Conservation (phyloP, 306 rosid species). For the Rosa lucieae region DNA sequence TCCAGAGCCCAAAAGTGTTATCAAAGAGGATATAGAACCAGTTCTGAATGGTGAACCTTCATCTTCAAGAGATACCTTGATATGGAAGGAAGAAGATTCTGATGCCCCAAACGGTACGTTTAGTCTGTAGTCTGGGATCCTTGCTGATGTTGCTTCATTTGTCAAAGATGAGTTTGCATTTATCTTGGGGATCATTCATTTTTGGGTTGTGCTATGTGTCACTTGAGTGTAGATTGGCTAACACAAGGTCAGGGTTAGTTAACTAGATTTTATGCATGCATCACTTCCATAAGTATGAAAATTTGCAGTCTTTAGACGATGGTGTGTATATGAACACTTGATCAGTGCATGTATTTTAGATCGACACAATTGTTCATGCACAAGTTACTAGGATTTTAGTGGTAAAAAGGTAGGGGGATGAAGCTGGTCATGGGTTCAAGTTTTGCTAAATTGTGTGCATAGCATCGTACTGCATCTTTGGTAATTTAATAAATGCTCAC, state of each 20-base stretch:
- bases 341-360: neutral
- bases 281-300: neutral
- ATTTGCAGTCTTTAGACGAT: neutral
- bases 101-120: slow-evolving; percentile 88
- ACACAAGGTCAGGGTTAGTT: neutral
- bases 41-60: slow-evolving; percentile 36
- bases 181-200: neutral
- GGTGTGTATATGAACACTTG: neutral
- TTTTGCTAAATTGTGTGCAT: neutral
- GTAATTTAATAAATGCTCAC: neutral
- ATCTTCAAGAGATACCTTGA: slow-evolving; percentile 38
- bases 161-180: slow-evolving; percentile 9
- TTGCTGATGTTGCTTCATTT: slow-evolving; percentile 16
- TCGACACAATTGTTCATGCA: slow-evolving; percentile 5
- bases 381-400: neutral
- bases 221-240: neutral
- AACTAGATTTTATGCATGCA: neutral
- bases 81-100: slow-evolving; percentile 64
- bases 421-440: slow-evolving; percentile 3
- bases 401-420: neutral
- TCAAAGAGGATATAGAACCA: slow-evolving; percentile 34
- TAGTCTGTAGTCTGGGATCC: slow-evolving; percentile 19
- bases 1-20: slow-evolving; percentile 37
- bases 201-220: neutral
- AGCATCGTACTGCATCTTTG: neutral